These are phyloP conservation scores for Mycena citricolor DNA, from an alignment of 1,284 basidiomycete species.

Conservation along the genomic window DNA sequence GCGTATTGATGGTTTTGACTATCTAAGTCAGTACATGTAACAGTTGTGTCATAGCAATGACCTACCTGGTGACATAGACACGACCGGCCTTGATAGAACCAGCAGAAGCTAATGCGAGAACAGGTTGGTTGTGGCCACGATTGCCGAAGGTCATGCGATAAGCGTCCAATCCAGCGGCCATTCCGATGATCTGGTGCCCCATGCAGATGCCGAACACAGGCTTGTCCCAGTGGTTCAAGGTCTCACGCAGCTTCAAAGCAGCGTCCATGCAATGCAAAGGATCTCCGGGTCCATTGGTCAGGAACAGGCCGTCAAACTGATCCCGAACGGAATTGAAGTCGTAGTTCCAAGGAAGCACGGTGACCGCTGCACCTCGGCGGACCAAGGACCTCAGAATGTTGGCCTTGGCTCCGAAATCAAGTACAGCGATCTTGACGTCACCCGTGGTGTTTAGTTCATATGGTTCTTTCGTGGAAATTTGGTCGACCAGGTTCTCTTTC, in stretches of 20 bases:
- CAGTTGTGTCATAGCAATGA: slow-evolving; percentile 18
- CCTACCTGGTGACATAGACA: slow-evolving; percentile 93
- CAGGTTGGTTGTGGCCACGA: slow-evolving; percentile 99
- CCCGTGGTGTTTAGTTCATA: slow-evolving; percentile 89
- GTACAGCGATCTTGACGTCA: slow-evolving; percentile 88
- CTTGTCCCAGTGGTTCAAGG: slow-evolving; percentile 85
- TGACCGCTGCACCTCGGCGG: slow-evolving; percentile 87
- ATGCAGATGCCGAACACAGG: slow-evolving; percentile 99
- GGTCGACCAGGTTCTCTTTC: slow-evolving; percentile 88
- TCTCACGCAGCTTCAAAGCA: slow-evolving; percentile 76
- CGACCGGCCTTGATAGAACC: slow-evolving; percentile 94
- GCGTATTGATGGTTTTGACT: slow-evolving; percentile 97
- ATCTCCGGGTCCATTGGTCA: slow-evolving; percentile 96
- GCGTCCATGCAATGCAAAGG: slow-evolving; percentile 90
- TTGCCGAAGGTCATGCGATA: slow-evolving; percentile 99
- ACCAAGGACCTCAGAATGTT: slow-evolving; percentile 95
- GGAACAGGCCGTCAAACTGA: slow-evolving; percentile 92
- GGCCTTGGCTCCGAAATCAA: slow-evolving; percentile 97
- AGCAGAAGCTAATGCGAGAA: slow-evolving; percentile 86
- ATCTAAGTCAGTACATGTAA: slow-evolving; percentile 12
- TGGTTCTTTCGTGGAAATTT: slow-evolving; percentile 84
- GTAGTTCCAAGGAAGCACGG: slow-evolving; percentile 96
- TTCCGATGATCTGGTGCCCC: slow-evolving; percentile 97
- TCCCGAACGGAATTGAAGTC: slow-evolving; percentile 93
- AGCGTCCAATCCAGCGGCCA: slow-evolving; percentile 94